Percentiles rank a stretch among this genome's conserved stretches.
Evolutionary conservation across 2,329 filamentous ascomycete species (phyloP).

Genomic region (Botryotinia convoluta): DNA sequence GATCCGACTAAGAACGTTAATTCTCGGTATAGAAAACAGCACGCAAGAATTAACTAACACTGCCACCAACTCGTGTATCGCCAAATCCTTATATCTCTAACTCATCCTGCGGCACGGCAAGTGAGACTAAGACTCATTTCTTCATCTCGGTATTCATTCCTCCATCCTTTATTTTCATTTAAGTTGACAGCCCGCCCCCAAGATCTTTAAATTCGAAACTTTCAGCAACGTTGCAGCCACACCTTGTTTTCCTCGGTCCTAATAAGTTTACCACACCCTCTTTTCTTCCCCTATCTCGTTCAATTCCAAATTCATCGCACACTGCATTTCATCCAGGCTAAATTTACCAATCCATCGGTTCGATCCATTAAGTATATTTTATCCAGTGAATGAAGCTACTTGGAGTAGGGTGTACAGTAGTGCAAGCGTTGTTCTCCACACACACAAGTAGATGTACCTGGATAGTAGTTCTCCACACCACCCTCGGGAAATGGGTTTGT

Average conservation of each 20-base stretch:
- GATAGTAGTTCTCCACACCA: not conserved
- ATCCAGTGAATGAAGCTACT: not conserved
- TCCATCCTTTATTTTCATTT: not conserved
- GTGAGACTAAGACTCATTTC: not conserved
- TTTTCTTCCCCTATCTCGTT: not conserved
- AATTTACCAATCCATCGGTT: not conserved
- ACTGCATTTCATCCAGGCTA: not conserved
- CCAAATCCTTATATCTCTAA: slow-evolving; percentile 1
- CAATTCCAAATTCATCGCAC: not conserved
- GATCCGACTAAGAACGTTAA: not conserved
- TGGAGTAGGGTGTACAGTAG: not conserved
- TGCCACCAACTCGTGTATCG: not conserved
- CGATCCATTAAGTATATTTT: not conserved
- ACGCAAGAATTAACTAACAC: not conserved
- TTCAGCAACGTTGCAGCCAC: not conserved
- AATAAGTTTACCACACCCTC: not conserved
- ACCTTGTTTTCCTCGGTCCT: not conserved
- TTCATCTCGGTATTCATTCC: not conserved
- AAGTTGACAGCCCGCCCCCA: not conserved
- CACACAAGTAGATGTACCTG: not conserved
- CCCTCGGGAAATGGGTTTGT: not conserved
- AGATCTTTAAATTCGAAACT: not conserved
- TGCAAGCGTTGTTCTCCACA: not conserved
- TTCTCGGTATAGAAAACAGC: not conserved
- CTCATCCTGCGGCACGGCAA: not conserved